Evolutionary conservation across 495 filamentous ascomycete genomes (phyloP).

Genomic region (Penicillium egyptiacum): DNA sequence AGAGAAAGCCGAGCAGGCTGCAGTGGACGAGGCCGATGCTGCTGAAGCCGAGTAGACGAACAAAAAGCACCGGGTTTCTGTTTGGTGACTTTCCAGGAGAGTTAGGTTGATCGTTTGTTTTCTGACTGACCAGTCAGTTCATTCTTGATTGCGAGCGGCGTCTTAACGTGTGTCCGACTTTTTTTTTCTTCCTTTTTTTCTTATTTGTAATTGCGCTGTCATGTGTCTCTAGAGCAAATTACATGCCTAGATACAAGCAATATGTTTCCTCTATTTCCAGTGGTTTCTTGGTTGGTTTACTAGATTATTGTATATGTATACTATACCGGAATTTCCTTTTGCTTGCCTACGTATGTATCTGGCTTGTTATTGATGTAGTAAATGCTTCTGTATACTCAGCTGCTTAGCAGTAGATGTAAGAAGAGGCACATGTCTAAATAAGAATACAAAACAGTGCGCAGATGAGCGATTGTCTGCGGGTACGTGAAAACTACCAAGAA

Average conservation of each 20-base stretch:
- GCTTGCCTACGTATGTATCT: neutral
- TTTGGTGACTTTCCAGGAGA: constrained; percentile 22
- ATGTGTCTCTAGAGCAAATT: constrained; percentile 9
- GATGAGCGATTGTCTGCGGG: neutral
- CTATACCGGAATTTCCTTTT: neutral
- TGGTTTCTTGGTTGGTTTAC: neutral
- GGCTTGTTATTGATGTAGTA: neutral
- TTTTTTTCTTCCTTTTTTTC: constrained; percentile 20
- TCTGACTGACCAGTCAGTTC: constrained; percentile 24
- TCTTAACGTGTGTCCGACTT: constrained; percentile 37
- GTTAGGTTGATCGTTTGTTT: constrained; percentile 32
- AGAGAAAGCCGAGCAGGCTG: constrained; percentile 19
- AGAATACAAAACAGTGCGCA: neutral
- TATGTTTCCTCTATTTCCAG: constrained; percentile 9
- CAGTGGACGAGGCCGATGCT: constrained; percentile 23
- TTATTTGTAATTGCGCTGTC: constrained; percentile 13
- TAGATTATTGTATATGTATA: constrained; percentile 9
- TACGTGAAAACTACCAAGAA: neutral
- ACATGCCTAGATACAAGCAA: constrained; percentile 14
- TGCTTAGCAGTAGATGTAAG: neutral
- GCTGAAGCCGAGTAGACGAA: constrained; percentile 29
- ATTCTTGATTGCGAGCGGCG: constrained; percentile 35
- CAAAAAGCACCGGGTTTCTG: constrained; percentile 17
- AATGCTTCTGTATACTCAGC: neutral
- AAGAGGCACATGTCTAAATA: neutral